phyloP scores from a whole-genome alignment of 2,329 filamentous ascomycete species.

The Cryphonectria radicalis region DNA sequence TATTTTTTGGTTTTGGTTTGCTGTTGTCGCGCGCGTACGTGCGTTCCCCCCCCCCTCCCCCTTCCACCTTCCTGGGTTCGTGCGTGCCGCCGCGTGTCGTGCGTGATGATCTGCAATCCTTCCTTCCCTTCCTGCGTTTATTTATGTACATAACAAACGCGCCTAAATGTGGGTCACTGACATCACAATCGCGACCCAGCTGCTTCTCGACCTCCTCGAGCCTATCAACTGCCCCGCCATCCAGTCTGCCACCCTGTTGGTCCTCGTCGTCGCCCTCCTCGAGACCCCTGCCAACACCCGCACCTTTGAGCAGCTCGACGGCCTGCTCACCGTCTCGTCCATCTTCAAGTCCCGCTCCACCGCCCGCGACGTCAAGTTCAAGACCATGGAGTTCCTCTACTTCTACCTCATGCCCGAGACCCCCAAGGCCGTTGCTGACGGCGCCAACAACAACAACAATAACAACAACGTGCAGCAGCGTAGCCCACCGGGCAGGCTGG shows the following conservation, averaged over 20 bases:
- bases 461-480: constrained; percentile 65
- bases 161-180: not conserved
- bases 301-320: constrained; percentile 89
- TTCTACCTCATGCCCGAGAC: constrained; percentile 98
- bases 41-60: no score
- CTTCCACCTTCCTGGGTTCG: not conserved
- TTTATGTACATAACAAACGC: not conserved
- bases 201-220: constrained; percentile 92
- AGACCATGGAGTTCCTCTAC: constrained; percentile 96
- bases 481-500: constrained; percentile 57
- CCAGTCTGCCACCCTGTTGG: constrained; percentile 86
- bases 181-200: constrained; percentile 41
- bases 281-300: constrained; percentile 87
- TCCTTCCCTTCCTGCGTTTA: not conserved
- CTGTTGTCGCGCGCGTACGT: no score
- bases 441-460: constrained; percentile 36
- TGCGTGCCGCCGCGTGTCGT: not conserved
- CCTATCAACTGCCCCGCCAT: constrained; percentile 90
- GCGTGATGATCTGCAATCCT: constrained; percentile 1
- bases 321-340: constrained; percentile 86
- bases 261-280: constrained; percentile 86
- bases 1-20: no score
- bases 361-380: constrained; percentile 86
- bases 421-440: constrained; percentile 51
- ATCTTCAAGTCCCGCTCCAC: constrained; percentile 90